Evolutionary conservation across 202 grass and related monocot species (phyloP).

Genomic region (Zizania palustris): DNA sequence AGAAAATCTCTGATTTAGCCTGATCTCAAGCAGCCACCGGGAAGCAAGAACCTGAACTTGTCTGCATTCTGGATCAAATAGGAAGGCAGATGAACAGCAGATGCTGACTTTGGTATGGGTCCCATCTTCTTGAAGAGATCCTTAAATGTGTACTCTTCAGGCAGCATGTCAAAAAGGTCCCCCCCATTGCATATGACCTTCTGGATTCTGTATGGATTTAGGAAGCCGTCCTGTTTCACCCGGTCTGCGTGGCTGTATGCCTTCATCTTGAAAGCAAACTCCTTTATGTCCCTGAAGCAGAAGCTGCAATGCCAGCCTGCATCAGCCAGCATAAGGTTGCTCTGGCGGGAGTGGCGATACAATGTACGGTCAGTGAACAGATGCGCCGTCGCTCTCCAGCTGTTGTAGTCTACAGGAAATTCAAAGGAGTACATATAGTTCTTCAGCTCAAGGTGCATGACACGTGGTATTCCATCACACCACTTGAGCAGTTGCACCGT

Average conservation of each 20-base stretch:
- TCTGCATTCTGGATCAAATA: conserved; percentile 77
- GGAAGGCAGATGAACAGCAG: conserved; percentile 79
- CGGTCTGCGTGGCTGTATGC: conserved; percentile 92
- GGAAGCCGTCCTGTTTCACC: conserved; percentile 60
- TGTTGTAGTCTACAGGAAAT: conserved; percentile 74
- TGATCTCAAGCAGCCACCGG: conserved; percentile 86
- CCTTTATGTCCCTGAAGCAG: conserved; percentile 85
- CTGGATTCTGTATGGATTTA: conserved; percentile 78
- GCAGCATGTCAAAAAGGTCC: conserved; percentile 94
- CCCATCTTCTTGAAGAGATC: conserved; percentile 93
- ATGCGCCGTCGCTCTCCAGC: conserved; percentile 81
- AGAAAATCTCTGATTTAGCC: conserved; percentile 38
- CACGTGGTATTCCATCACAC: conserved; percentile 85
- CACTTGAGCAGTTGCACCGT: conserved; percentile 81
- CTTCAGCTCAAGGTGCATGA: conserved; percentile 93
- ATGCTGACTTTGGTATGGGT: conserved; percentile 63
- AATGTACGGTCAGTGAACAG: conserved; percentile 60
- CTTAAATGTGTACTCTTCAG: conserved; percentile 92
- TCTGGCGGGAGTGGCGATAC: conserved; percentile 86
- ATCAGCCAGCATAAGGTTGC: conserved; percentile 71
- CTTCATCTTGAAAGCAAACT: conserved; percentile 96
- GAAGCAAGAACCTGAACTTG: conserved; percentile 82
- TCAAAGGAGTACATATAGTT: conserved; percentile 96
- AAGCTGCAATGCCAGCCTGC: conserved; percentile 98
- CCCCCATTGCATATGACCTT: conserved; percentile 83